A percentile compares a stretch with the other conserved stretches of the same genome.
Evolutionary conservation across 495 filamentous ascomycete species (phyloP).

Genomic region (Aspergillus diversus): DNA sequence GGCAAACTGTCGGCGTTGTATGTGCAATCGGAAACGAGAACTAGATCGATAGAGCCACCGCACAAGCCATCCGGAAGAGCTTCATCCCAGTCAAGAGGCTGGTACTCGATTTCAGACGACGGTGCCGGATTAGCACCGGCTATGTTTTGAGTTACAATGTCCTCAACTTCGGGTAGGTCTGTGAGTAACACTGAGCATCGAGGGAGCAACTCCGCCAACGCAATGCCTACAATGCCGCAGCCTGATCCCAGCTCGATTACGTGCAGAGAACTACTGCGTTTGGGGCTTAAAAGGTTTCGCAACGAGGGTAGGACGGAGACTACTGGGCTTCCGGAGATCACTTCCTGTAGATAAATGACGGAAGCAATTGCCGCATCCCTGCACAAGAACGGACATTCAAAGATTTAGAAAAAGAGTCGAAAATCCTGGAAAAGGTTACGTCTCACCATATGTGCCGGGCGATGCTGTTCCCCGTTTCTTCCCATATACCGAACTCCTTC

Average conservation of each 20-base stretch:
- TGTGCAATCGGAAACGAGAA: constrained; percentile 89
- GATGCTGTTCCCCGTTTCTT: constrained; percentile 95
- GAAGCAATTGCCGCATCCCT: constrained; percentile 75
- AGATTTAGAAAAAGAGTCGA: constrained; percentile 10
- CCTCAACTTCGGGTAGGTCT: constrained; percentile 78
- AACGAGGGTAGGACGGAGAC: constrained; percentile 30
- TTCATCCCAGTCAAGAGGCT: constrained; percentile 77
- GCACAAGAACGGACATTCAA: constrained; percentile 20
- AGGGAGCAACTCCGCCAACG: constrained; percentile 62
- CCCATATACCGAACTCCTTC: constrained; percentile 60
- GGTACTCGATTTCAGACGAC: constrained; percentile 53
- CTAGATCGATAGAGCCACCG: constrained; percentile 62
- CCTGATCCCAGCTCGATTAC: constrained; percentile 82
- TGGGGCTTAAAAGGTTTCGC: constrained; percentile 29
- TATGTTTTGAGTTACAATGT: constrained; percentile 62
- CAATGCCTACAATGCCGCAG: constrained; percentile 83
- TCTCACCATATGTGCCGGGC: constrained; percentile 90
- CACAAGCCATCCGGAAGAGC: constrained; percentile 41
- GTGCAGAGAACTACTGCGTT: constrained; percentile 42
- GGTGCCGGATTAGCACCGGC: constrained; percentile 41
- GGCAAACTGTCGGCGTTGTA: constrained; percentile 88
- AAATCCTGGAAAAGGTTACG: neutral
- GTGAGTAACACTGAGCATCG: constrained; percentile 69
- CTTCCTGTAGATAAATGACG: constrained; percentile 43
- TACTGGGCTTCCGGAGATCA: constrained; percentile 21